phyloP scores from a whole-genome alignment of 2,329 filamentous ascomycete species.

The Scedosporium boydii region DNA sequence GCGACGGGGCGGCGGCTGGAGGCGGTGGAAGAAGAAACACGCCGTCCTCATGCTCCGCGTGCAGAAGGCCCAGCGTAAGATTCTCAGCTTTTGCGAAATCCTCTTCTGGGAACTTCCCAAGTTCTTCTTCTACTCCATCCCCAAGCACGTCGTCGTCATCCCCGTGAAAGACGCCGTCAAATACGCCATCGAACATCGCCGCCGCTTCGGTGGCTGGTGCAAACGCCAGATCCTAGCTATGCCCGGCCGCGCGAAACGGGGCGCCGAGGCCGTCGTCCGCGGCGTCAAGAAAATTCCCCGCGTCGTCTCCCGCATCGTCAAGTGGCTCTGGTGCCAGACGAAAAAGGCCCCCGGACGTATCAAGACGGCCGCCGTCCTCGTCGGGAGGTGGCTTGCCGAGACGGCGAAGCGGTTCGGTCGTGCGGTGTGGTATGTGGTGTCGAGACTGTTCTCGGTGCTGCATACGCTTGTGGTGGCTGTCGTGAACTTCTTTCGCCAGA shows the following conservation, averaged over 20 bases:
- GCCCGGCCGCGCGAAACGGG: conserved; percentile 16
- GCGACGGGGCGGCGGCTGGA: conserved; percentile 27
- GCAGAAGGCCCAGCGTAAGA: conserved; percentile 12
- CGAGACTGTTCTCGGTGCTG: conserved; percentile 20
- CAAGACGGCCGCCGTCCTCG: conserved; percentile 11
- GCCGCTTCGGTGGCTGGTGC: conserved; percentile 20
- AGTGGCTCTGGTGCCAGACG: conserved; percentile 6
- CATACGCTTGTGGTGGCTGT: conserved; percentile 26
- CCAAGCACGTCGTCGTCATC: conserved; percentile 12
- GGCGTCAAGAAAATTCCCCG: conserved; percentile 16
- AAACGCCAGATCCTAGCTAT: conserved; percentile 16
- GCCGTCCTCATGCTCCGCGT: conserved; percentile 17
- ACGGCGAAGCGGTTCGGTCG: conserved; percentile 16
- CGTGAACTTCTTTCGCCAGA: conserved; percentile 20
- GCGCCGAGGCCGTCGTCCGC: conserved; percentile 9
- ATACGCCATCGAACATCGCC: conserved; percentile 16
- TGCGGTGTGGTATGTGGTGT: conserved; percentile 16
- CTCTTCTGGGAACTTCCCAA: conserved; percentile 18
- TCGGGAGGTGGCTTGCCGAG: conserved; percentile 18
- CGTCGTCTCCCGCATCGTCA: conserved; percentile 14
- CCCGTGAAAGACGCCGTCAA: not conserved
- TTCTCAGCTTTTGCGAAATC: conserved; percentile 16
- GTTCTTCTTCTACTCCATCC: conserved; percentile 18
- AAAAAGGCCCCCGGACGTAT: conserved; percentile 17
- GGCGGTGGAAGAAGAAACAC: conserved; percentile 25